Base-by-base conservation (phyloP, 192 early-diverging fungal genomes). In the Coemansia sp. region DNA sequence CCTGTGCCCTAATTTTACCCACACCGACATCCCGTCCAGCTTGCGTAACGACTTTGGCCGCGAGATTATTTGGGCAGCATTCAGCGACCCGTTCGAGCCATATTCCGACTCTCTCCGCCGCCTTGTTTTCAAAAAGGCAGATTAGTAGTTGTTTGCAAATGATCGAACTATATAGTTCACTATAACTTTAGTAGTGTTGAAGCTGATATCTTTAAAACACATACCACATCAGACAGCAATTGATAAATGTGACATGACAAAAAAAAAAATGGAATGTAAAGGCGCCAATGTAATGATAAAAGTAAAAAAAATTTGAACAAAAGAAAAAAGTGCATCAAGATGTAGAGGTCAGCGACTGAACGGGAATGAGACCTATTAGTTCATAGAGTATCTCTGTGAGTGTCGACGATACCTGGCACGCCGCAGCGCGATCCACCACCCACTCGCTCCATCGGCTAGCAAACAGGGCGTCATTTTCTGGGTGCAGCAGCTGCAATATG, bases 401-500 rank as follows among this genome's bases (percentile, higher is more conserved):
- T 8, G 60, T 62, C 11, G 68, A 49, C 29, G 72, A 62, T 16
- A 77, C 46, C 38, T 62, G 52, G 29, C 55, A 33, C 10, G 44
- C 38, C 2, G 80, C 72, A 20, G 71, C 65, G 29, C 63, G 80
- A 39, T 77, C 80, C 24, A 82, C 75, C 10, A 74, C 69, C 80
- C 80, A 82, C 22, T 71, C 72, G 27, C 61, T 18, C 80, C 80
- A 82, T 40, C 63, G 57, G 44, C 33, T 36, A 18, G 75, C 74
- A 77, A 83, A 83, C 43, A 69, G 36, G 22, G 77, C 57, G 44
- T 79, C 81, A 61, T 83, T 73, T 18, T 73, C 81, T 0, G 77
- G 76, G 36, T 83, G 81, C 57, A 83, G 50, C 29, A 75, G 65
- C 70, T 83, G 81, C 50, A 83, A 65, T 27, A 83, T 74, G 46